A percentile compares a stretch with the other conserved stretches of the same genome.
Conservation (phyloP, 1,284 basidiomycete species). For the Moesziomyces parantarcticus region DNA sequence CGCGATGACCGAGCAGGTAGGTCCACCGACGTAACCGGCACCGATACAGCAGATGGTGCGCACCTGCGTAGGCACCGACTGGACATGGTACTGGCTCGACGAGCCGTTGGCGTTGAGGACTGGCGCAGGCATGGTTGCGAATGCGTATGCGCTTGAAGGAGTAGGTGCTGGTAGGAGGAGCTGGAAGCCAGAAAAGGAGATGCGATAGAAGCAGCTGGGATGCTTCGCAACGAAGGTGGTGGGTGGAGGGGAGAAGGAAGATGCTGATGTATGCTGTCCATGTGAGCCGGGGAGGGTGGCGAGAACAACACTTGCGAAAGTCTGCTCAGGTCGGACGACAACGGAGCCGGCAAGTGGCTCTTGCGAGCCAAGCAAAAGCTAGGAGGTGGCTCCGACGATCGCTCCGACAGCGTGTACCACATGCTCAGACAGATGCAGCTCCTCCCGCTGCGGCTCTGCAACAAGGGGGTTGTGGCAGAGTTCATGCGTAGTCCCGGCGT, state of each 20-base stretch:
- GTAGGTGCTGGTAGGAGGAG: not conserved
- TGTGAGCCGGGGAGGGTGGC: not conserved
- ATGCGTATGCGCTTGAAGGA: not conserved
- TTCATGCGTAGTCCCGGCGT: slow-evolving; percentile 1
- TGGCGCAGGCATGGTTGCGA: not conserved
- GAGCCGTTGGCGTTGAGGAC: slow-evolving; percentile 15
- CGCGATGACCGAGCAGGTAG: slow-evolving; percentile 92
- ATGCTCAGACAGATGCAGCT: slow-evolving; percentile 9
- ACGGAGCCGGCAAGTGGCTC: not conserved
- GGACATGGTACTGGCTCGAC: slow-evolving; percentile 22
- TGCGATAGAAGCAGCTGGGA: too few relatives aligned
- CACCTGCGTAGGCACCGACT: slow-evolving; percentile 39
- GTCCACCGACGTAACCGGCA: slow-evolving; percentile 86
- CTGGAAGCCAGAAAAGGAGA: not conserved
- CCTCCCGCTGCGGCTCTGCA: not conserved
- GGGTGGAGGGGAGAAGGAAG: slow-evolving; percentile 1
- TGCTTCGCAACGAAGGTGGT: not conserved
- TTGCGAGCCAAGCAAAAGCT: slow-evolving; percentile 1
- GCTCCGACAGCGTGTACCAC: slow-evolving; percentile 9
- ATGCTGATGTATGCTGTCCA: not conserved
- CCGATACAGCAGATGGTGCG: slow-evolving; percentile 74
- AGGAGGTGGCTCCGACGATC: not conserved
- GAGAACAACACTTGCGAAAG: slow-evolving; percentile 19
- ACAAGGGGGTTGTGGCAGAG: not conserved
- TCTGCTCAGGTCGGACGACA: slow-evolving; percentile 6